These are phyloP conservation scores for Talaromyces amestolkiae DNA, from an alignment of 2,329 filamentous ascomycete species.

Conservation along the genomic window DNA sequence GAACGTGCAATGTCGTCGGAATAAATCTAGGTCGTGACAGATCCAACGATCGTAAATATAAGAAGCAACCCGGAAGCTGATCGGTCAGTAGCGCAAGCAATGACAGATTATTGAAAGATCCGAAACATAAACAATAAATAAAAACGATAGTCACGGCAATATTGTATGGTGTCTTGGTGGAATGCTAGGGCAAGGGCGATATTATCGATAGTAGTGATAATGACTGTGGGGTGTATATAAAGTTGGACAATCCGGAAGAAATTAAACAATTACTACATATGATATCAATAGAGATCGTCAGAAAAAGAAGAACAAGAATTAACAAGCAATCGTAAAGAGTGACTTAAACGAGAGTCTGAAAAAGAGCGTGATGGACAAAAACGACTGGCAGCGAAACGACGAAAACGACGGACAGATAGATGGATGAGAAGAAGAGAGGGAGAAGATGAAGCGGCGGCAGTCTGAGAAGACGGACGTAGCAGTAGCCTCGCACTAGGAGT, in stretches of 20 bases:
- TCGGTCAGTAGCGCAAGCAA: neutral
- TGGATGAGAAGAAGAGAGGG: neutral
- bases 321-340: slow-evolving; percentile 15
- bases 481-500: neutral
- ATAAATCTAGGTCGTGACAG: slow-evolving; percentile 18
- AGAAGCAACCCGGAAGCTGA: slow-evolving; percentile 3
- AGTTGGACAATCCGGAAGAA: neutral
- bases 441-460: slow-evolving; percentile 12
- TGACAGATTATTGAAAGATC: neutral
- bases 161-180: slow-evolving; percentile 13
- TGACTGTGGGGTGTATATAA: slow-evolving; percentile 18
- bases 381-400: slow-evolving; percentile 20
- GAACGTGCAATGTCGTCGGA: slow-evolving; percentile 17
- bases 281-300: slow-evolving; percentile 14
- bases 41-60: slow-evolving; percentile 17
- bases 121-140: slow-evolving; percentile 18
- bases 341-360: slow-evolving; percentile 19
- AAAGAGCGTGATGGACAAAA: slow-evolving; percentile 18
- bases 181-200: slow-evolving; percentile 19
- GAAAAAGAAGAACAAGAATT: neutral
- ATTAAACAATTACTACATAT: slow-evolving; percentile 17
- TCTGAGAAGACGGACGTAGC: neutral
- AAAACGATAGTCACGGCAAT: slow-evolving; percentile 19
- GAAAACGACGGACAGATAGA: slow-evolving; percentile 12
- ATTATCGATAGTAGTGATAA: slow-evolving; percentile 18